phyloP scores from a whole-genome alignment of 139 green algal genomes.

The Tetraselmis chui region DNA sequence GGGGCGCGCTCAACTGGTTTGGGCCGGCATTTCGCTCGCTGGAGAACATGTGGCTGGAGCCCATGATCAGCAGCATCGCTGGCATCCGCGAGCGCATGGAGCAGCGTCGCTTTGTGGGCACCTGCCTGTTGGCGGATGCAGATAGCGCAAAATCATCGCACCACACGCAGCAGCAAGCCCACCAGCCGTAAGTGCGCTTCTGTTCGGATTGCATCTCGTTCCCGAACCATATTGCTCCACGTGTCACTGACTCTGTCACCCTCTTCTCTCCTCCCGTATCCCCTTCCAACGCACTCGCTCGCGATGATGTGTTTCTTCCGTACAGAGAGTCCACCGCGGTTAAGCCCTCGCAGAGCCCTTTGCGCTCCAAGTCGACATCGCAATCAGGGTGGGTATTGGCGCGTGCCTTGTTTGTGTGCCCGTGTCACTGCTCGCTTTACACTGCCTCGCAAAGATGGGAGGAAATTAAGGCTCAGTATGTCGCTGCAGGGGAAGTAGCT shows the following conservation, averaged over 20 bases:
- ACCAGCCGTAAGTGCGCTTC: neutral
- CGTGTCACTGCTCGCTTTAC: no score
- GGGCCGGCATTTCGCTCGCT: neutral
- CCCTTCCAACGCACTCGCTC: no score
- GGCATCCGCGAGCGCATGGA: neutral
- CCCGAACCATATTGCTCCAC: no score
- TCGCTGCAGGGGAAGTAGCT: no score
- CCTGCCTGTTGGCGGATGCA: neutral
- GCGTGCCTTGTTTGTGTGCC: no score
- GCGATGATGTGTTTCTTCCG: no score
- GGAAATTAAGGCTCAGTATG: no score
- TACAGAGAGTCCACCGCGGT: neutral
- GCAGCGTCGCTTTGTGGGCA: neutral
- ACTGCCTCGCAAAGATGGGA: no score
- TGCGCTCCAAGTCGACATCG: neutral
- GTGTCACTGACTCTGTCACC: no score
- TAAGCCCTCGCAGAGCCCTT: neutral
- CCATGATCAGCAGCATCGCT: neutral
- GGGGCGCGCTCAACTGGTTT: neutral
- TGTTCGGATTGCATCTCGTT: no score
- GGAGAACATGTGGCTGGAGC: neutral
- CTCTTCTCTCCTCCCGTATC: no score
- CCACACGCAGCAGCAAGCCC: neutral
- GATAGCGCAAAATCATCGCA: neutral
- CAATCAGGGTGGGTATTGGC: no score